Evolutionary conservation across 73 alveolate genomes (phyloP).

Genomic region (Halteria grandinella): DNA sequence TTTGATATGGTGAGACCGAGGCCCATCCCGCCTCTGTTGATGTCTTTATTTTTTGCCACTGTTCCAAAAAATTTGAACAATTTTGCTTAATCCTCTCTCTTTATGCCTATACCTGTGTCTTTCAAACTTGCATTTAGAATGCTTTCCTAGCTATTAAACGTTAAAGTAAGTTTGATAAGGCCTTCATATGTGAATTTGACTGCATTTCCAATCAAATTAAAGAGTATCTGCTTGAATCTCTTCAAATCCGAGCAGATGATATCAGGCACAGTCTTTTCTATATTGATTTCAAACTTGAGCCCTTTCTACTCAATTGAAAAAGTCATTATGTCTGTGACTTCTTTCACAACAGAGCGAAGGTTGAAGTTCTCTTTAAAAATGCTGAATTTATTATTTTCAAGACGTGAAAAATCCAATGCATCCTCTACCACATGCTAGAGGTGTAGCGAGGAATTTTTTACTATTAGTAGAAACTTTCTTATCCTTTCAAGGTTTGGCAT

Average conservation of each 20-base stretch:
- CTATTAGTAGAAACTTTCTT: not conserved
- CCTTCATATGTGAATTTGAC: conserved; percentile 17
- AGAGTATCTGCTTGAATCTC: conserved; percentile 6
- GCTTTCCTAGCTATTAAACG: not conserved
- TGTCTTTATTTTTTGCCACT: too few species aligned
- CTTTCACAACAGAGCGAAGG: not conserved
- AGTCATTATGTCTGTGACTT: not conserved
- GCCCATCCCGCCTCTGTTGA: too few species aligned
- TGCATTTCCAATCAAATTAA: conserved; percentile 6
- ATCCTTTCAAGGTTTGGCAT: not conserved
- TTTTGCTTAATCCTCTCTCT: conserved; percentile 8
- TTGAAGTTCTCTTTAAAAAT: too few species aligned
- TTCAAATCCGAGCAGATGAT: not conserved
- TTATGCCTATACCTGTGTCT: conserved; percentile 35
- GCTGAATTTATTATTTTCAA: too few species aligned
- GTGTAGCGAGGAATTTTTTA: not conserved
- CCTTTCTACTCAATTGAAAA: not conserved
- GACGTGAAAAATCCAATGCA: not conserved
- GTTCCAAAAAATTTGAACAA: too few species aligned
- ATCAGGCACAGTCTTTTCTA: not conserved
- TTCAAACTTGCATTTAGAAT: not conserved
- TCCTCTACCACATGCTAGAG: not conserved
- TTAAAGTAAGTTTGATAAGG: not conserved
- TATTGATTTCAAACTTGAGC: too few species aligned
- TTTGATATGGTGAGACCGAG: too few species aligned